Evolutionary conservation across 108 stramenopile species (phyloP).

Genomic region (Pseudonitzschia multistriata): DNA sequence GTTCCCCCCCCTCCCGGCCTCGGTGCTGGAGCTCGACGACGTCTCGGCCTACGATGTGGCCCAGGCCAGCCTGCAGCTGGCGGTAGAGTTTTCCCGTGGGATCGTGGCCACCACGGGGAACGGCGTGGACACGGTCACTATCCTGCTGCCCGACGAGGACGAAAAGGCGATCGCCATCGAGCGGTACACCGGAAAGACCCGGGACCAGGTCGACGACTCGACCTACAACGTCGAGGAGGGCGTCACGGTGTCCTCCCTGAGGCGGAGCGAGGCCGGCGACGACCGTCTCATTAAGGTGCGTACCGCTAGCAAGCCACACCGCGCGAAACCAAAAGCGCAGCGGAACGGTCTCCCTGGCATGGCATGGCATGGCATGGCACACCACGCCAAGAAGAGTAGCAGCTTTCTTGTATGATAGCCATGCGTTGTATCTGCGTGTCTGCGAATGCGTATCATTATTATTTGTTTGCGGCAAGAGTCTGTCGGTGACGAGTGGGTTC

Average conservation of each 20-base stretch:
- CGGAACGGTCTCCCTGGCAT: neutral
- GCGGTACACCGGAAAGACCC: constrained; percentile 16
- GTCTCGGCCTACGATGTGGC: constrained; percentile 91
- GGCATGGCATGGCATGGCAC: neutral
- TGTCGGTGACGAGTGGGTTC: no score
- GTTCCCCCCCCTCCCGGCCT: constrained; percentile 87
- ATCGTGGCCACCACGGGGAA: constrained; percentile 50
- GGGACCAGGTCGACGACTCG: constrained; percentile 61
- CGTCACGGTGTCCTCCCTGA: constrained; percentile 54
- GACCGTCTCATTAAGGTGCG: constrained; percentile 67
- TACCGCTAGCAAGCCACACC: no score
- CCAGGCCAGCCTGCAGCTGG: constrained; percentile 88
- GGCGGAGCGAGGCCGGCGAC: constrained; percentile 61
- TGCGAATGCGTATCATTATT: no score
- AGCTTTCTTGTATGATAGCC: neutral
- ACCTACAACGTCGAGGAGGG: constrained; percentile 69
- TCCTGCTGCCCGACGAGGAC: constrained; percentile 79
- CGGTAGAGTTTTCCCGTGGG: constrained; percentile 77
- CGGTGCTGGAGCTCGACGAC: constrained; percentile 89
- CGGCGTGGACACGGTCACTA: constrained; percentile 51
- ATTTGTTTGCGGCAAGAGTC: no score
- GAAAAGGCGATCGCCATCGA: constrained; percentile 76
- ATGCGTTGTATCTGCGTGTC: neutral
- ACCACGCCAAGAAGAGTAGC: no score
- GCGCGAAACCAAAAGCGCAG: no score